These are phyloP conservation scores for Kalanchoe fedtschenkoi DNA, from an alignment of 164 flowering plant genomes.

Conservation along the genomic window DNA sequence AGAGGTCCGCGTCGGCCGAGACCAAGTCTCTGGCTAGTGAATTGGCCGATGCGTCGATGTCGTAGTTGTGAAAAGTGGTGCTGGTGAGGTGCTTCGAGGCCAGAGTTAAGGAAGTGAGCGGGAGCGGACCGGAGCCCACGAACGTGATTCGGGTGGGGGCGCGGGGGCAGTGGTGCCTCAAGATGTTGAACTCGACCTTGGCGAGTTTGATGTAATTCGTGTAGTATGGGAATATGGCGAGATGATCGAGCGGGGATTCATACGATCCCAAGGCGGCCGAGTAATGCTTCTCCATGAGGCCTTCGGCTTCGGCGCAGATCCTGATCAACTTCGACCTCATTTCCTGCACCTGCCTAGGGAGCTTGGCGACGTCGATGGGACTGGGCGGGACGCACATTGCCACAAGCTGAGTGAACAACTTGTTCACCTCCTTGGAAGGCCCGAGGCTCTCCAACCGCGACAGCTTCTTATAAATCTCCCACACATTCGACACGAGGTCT, in stretches of 20 bases:
- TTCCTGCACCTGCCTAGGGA: slow-evolving; percentile 33
- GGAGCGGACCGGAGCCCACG: slow-evolving; percentile 89
- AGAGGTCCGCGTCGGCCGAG: slow-evolving; percentile 46
- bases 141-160: slow-evolving; percentile 57
- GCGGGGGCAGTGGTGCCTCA: slow-evolving; percentile 26
- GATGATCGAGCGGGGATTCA: slow-evolving; percentile 55
- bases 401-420: slow-evolving; percentile 69
- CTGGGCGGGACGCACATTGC: too few species aligned
- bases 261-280: slow-evolving; percentile 40
- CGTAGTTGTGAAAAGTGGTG: slow-evolving; percentile 73
- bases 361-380: slow-evolving; percentile 56
- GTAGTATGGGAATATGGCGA: slow-evolving; percentile 67
- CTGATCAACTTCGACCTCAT: slow-evolving; percentile 51
- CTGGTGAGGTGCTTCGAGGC: too few species aligned
- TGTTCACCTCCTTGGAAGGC: slow-evolving; percentile 76
- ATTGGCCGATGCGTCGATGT: slow-evolving; percentile 63
- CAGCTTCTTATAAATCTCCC: slow-evolving; percentile 53
- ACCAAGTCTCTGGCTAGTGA: slow-evolving; percentile 43
- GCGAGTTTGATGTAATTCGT: slow-evolving; percentile 67
- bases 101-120: slow-evolving; percentile 79
- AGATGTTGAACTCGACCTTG: slow-evolving; percentile 44
- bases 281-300: slow-evolving; percentile 63
- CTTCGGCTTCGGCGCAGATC: slow-evolving; percentile 80
- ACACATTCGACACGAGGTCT: slow-evolving; percentile 36
- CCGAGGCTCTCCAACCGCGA: slow-evolving; percentile 54